Percentiles rank a stretch among this genome's conserved stretches.
These are phyloP conservation scores for Quercus bicolor DNA, from an alignment of 306 rosid species.

Conservation along the genomic window DNA sequence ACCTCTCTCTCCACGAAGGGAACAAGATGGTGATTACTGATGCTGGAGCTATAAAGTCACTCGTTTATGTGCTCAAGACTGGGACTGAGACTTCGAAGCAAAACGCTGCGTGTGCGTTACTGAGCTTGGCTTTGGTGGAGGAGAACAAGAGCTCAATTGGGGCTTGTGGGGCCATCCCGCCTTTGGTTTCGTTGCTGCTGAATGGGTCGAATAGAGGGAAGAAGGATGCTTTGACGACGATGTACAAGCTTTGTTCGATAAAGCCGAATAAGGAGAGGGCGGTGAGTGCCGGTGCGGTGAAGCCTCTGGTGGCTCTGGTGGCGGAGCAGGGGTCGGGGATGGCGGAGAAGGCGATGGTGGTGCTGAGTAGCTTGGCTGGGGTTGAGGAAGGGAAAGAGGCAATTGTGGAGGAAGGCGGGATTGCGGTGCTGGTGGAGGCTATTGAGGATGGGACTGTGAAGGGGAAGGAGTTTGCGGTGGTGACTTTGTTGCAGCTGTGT, in stretches of 20 bases:
- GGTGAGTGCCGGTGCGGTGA: conserved; percentile 83
- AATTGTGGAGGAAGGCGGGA: conserved; percentile 84
- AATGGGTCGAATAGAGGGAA: conserved; percentile 78
- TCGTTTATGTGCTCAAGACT: conserved; percentile 82
- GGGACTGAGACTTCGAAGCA: conserved; percentile 91
- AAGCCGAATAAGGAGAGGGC: conserved; percentile 85
- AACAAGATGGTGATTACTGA: conserved; percentile 68
- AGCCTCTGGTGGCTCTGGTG: conserved; percentile 79
- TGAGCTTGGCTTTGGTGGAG: conserved; percentile 77
- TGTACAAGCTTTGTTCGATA: conserved; percentile 81
- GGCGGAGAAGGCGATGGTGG: conserved; percentile 97
- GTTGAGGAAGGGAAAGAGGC: conserved; percentile 73
- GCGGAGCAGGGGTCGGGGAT: conserved; percentile 81
- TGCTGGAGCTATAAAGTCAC: conserved; percentile 80
- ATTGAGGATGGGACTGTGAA: conserved; percentile 89
- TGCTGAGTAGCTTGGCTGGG: conserved; percentile 70
- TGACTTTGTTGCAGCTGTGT: conserved; percentile 73
- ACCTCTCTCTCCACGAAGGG: conserved; percentile 76
- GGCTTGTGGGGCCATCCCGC: conserved; percentile 87
- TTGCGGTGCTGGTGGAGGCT: conserved; percentile 81
- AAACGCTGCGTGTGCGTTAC: conserved; percentile 90
- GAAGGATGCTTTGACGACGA: conserved; percentile 82
- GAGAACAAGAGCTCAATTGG: conserved; percentile 87
- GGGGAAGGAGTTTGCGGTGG: conserved; percentile 85
- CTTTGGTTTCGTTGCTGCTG: conserved; percentile 64